A percentile compares a stretch with the other conserved stretches of the same genome.
Evolutionary conservation across 441 rosid species (phyloP).

Genomic region (Aquilaria agallochum): DNA sequence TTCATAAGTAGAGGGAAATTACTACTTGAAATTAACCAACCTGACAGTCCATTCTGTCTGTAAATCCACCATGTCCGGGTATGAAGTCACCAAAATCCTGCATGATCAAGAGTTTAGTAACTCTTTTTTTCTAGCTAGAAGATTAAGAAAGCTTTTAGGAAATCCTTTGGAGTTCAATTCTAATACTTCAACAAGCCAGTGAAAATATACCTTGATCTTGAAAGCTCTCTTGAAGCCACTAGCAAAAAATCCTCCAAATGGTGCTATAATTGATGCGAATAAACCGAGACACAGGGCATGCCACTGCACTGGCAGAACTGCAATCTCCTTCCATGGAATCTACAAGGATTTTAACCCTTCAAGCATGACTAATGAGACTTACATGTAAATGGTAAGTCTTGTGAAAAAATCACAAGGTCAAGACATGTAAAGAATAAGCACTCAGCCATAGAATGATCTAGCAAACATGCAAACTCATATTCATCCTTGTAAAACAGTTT

Average conservation of each 20-base stretch:
- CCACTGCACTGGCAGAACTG: constrained; percentile 80
- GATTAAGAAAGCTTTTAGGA: background rate
- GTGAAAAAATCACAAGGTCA: no score
- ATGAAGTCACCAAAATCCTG: constrained; percentile 97
- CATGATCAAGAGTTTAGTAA: background rate
- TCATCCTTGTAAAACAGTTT: background rate
- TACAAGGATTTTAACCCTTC: constrained; percentile 22
- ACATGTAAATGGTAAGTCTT: no score
- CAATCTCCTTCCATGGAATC: constrained; percentile 79
- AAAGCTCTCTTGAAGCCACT: constrained; percentile 97
- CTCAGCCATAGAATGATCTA: no score
- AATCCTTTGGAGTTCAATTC: background rate
- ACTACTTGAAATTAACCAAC: constrained; percentile 23
- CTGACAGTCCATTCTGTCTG: constrained; percentile 98
- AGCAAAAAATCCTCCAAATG: constrained; percentile 97
- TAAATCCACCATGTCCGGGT: constrained; percentile 95
- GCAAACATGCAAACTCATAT: background rate
- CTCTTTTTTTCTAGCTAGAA: background rate
- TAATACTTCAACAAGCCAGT: background rate
- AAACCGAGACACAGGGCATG: constrained; percentile 77
- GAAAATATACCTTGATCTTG: constrained; percentile 63
- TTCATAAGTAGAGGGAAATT: background rate
- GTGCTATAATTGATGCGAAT: constrained; percentile 92
- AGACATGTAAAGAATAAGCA: no score
- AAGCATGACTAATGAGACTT: no score